These are phyloP conservation scores for Paramecium tetraurelia DNA, from an alignment of 73 alveolate genomes.

Conservation along the genomic window DNA sequence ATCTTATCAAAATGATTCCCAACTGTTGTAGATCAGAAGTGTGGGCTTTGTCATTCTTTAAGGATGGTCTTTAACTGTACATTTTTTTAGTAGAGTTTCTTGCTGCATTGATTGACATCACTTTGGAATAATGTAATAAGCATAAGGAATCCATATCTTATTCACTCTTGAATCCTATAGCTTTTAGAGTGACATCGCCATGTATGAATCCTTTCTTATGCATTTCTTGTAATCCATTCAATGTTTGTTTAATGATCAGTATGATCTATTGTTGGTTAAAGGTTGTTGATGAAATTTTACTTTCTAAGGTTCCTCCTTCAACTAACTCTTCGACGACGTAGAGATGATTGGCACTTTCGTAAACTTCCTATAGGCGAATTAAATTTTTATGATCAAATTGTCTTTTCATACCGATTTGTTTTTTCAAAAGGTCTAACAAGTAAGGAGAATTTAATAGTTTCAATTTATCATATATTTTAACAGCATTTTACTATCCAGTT, in stretches of 20 bases:
- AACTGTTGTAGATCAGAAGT: neutral
- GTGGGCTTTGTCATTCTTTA: neutral
- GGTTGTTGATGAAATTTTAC: neutral
- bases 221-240: neutral
- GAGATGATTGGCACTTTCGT: constrained; percentile 64
- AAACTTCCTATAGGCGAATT: constrained; percentile 61
- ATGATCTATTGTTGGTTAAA: neutral
- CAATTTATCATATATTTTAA: neutral
- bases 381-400: constrained; percentile 67
- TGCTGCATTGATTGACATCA: neutral
- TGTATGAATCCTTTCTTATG: neutral
- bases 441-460: neutral
- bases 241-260: neutral
- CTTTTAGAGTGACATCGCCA: neutral
- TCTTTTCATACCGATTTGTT: constrained; percentile 49
- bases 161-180: neutral
- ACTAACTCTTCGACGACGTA: constrained; percentile 69
- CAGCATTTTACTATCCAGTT: neutral
- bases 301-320: constrained; percentile 70
- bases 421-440: neutral
- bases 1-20: neutral
- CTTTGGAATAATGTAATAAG: neutral
- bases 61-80: neutral
- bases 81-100: neutral
- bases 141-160: neutral